Evolutionary conservation across 169 alveolate genomes (phyloP), one percentile per base, ranked within the genome.

Genomic region (Plasmodium fragile): DNA sequence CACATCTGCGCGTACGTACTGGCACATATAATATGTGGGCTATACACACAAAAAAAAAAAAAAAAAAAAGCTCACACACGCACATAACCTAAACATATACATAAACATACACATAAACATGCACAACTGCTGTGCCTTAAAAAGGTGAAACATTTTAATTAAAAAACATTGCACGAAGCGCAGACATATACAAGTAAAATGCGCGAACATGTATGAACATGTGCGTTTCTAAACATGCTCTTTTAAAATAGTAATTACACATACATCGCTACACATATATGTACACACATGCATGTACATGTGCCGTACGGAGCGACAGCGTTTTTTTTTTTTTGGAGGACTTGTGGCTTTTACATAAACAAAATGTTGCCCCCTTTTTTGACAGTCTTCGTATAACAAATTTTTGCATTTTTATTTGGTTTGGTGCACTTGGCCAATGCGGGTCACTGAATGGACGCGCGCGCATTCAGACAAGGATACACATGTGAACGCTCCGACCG

Each of bases 41-140:
- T 65, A 22, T 49, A 65, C 36, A 65, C 25, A 65, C 55, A 45
- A 45, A 45, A 45, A 59, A 65, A 65, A 25, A 16, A n/a, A 59
- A 59, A 6, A 59, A 55, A 55, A 55, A 55, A 18, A 65, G 25
- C 18, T 2, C 75, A 8, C 75, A 65, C 75, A 25, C 36, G 16
- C 75, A 28, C 25, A 65, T 65, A 65, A 65, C 75, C 30, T 55
- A 59, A 59, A 59, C 73, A 59, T 59, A 59, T 18, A 59, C 73
- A 59, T 59, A 65, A 65, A 25, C 75, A 65, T 65, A 65, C 36
- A 65, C 75, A 65, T 65, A 65, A 65, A 65, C 75, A 65, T 65
- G 75, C 75, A 65, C 75, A 65, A 10, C 5, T 65, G 41, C 75
- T 65, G 75, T 65, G 75, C 30, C 75, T 65, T 65, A 65, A 65